A percentile compares a stretch with the other conserved stretches of the same genome.
phyloP scores from a whole-genome alignment of 2,329 filamentous ascomycete species.

The Aspergillus hortae region DNA sequence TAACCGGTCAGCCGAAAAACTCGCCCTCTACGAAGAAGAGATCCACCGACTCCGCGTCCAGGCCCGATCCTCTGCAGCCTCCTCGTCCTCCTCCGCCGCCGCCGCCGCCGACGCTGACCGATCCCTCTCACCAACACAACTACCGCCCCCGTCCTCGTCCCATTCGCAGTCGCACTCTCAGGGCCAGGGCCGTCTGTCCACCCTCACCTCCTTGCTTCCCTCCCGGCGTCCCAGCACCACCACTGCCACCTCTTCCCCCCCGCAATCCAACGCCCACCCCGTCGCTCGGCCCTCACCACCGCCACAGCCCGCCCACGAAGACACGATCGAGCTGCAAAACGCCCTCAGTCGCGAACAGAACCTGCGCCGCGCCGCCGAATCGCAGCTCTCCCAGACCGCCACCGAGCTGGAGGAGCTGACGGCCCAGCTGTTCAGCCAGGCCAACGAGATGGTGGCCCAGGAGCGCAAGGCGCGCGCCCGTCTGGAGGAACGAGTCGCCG shows the following conservation, averaged over 20 bases:
- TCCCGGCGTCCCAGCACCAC: conserved; percentile 35
- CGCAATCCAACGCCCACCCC: conserved; percentile 6
- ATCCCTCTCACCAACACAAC: conserved; percentile 40
- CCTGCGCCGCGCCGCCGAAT: conserved; percentile 56
- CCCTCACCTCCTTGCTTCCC: conserved; percentile 37
- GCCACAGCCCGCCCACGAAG: conserved; percentile 16
- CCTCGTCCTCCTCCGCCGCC: conserved; percentile 23
- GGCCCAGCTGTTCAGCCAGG: conserved; percentile 58
- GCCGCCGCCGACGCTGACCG: conserved; percentile 19
- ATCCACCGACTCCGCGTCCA: conserved; percentile 48
- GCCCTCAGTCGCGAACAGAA: conserved; percentile 54
- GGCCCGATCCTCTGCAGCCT: conserved; percentile 24
- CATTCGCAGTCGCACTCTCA: conserved; percentile 18
- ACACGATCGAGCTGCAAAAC: conserved; percentile 47
- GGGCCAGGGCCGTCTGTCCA: conserved; percentile 35
- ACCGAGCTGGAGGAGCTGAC: conserved; percentile 61
- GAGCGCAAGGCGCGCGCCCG: conserved; percentile 58
- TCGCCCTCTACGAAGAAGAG: conserved; percentile 63
- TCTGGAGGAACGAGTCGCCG: conserved; percentile 45
- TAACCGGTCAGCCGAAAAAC: conserved; percentile 47
- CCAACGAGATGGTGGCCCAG: conserved; percentile 64
- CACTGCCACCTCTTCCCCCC: conserved; percentile 21
- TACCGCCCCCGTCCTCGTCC: conserved; percentile 15
- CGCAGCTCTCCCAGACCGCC: conserved; percentile 51
- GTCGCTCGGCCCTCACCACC: conserved; percentile 21